A percentile compares a stretch with the other conserved stretches of the same genome.
Conservation (phyloP, 768 basidiomycete species). For the Mycena maculata region DNA sequence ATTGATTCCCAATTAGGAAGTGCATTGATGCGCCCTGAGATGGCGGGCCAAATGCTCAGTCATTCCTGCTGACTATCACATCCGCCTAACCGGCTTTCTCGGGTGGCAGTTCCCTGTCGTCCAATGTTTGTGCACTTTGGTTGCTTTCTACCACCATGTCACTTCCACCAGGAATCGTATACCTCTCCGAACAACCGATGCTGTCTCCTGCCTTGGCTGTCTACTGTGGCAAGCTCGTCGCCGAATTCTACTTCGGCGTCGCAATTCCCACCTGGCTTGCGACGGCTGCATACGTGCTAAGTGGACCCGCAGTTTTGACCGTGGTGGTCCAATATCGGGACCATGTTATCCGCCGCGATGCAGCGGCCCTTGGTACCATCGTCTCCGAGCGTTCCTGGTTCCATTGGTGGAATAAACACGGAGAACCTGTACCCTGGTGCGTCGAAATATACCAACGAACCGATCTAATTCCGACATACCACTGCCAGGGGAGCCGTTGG, state of each 20-base stretch:
- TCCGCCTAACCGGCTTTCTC: too few species aligned
- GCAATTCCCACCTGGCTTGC: slow-evolving; percentile 2
- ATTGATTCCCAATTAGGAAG: too few species aligned
- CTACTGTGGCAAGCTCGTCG: slow-evolving; percentile 1
- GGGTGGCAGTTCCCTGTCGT: too few species aligned
- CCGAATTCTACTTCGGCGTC: not conserved
- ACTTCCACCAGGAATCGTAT: slow-evolving; percentile 27
- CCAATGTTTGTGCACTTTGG: too few species aligned
- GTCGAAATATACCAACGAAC: not conserved
- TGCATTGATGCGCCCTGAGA: too few species aligned
- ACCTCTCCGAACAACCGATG: slow-evolving; percentile 20
- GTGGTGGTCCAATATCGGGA: slow-evolving; percentile 18
- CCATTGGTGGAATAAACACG: slow-evolving; percentile 15
- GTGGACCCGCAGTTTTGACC: slow-evolving; percentile 11
- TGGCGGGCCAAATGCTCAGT: too few species aligned
- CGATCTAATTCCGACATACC: not conserved
- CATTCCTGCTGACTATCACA: too few species aligned
- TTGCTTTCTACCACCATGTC: slow-evolving; percentile 19
- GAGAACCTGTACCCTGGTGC: slow-evolving; percentile 28
- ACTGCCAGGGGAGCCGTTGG: slow-evolving; percentile 3
- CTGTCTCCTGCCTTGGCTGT: slow-evolving; percentile 9
- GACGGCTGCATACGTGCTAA: slow-evolving; percentile 9
- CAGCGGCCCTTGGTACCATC: slow-evolving; percentile 16
- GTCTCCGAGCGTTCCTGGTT: slow-evolving; percentile 3
- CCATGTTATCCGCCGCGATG: slow-evolving; percentile 7